phyloP scores from a whole-genome alignment of 73 alveolate species.

The Strombidium stylifer region DNA sequence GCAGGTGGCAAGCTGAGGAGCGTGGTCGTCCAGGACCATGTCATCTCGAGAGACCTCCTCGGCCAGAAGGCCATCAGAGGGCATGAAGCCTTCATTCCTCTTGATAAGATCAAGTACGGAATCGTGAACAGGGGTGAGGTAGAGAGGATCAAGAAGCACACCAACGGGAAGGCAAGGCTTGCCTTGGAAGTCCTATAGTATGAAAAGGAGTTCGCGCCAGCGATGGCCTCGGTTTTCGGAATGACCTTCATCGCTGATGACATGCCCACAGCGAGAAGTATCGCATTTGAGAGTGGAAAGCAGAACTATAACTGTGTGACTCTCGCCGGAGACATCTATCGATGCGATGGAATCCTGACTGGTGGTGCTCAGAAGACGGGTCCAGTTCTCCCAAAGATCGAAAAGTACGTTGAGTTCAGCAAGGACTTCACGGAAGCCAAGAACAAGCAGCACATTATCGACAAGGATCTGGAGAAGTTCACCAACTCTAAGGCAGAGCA shows the following conservation, averaged over 20 bases:
- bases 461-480: background rate
- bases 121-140: constrained; percentile 15
- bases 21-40: constrained; percentile 88
- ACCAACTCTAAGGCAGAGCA: background rate
- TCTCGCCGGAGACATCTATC: constrained; percentile 85
- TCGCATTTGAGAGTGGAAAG: constrained; percentile 65
- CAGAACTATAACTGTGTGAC: constrained; percentile 76
- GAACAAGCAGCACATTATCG: too few relatives aligned
- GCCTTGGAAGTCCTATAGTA: constrained; percentile 86
- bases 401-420: background rate
- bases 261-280: constrained; percentile 80
- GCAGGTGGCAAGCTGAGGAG: constrained; percentile 90
- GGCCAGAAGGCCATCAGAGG: constrained; percentile 63
- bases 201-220: constrained; percentile 72
- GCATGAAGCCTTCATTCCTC: constrained; percentile 76
- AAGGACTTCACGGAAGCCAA: too few relatives aligned
- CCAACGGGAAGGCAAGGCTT: constrained; percentile 68
- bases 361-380: constrained; percentile 72
- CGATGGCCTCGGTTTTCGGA: constrained; percentile 93
- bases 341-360: constrained; percentile 78
- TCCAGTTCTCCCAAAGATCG: background rate
- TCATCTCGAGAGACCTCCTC: constrained; percentile 72
- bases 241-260: constrained; percentile 82
- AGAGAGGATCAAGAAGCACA: constrained; percentile 9
- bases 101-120: constrained; percentile 54